Evolutionary conservation across 768 basidiomycete species (phyloP).

Genomic region (Leccinum rimulosum): DNA sequence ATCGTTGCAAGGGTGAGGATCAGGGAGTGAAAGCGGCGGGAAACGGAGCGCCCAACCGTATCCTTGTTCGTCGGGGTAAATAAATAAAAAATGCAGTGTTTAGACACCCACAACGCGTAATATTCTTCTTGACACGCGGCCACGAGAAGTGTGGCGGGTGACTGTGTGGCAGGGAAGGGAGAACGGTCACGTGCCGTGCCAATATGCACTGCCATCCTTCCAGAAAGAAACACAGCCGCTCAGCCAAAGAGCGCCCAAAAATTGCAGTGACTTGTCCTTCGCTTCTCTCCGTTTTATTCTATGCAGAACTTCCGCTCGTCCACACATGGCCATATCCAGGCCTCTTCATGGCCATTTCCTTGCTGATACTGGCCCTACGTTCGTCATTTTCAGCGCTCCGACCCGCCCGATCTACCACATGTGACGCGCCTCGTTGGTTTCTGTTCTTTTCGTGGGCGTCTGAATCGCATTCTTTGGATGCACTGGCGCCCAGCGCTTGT

Average conservation of each 20-base stretch:
- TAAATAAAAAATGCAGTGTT: background rate
- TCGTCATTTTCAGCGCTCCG: background rate
- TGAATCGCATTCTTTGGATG: background rate
- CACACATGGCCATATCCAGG: background rate
- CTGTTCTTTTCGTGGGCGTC: conserved; percentile 8
- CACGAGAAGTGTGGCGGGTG: background rate
- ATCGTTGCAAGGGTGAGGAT: conserved; percentile 20
- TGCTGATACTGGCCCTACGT: background rate
- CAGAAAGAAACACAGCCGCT: background rate
- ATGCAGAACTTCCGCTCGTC: conserved; percentile 1
- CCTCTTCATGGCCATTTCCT: background rate
- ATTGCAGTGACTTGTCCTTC: too few species aligned
- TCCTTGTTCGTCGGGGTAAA: conserved; percentile 19
- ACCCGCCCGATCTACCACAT: conserved; percentile 1
- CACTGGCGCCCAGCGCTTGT: conserved; percentile 13
- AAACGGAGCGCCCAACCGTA: conserved; percentile 11
- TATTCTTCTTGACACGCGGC: background rate
- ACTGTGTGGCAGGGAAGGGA: background rate
- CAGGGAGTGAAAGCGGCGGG: background rate
- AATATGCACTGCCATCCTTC: background rate
- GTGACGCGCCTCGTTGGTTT: conserved; percentile 3
- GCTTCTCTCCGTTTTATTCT: conserved; percentile 1
- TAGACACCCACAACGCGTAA: conserved; percentile 2
- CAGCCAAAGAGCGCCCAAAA: background rate
- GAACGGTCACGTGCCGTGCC: background rate